Percentiles rank a stretch among this genome's conserved stretches.
phyloP scores from a whole-genome alignment of 148 eudicot genomes.

The Dianthus caryophyllus region DNA sequence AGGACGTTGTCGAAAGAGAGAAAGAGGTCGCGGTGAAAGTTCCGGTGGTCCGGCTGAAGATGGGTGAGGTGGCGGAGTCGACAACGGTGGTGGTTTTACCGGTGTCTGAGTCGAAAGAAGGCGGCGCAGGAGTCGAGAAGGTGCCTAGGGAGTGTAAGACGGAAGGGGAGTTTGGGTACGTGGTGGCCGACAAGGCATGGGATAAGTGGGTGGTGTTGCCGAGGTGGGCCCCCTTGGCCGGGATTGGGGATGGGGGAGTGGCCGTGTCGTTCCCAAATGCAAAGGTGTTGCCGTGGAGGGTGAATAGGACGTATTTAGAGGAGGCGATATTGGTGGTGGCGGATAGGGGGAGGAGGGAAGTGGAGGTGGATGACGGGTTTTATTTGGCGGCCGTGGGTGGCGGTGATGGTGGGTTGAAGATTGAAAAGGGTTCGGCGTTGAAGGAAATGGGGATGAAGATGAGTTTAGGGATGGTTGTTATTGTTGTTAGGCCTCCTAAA shows the following conservation, averaged over 20 bases:
- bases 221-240: constrained; percentile 63
- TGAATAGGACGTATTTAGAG: constrained; percentile 46
- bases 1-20: constrained; percentile 13
- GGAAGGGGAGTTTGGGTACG: constrained; percentile 61
- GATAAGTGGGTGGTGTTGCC: constrained; percentile 85
- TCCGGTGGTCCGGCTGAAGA: constrained; percentile 70
- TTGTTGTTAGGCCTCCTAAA: constrained; percentile 94
- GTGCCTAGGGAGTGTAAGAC: constrained; percentile 59
- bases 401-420: constrained; percentile 44
- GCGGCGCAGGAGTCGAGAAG: constrained; percentile 37
- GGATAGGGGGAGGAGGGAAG: constrained; percentile 55
- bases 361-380: constrained; percentile 57
- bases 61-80: constrained; percentile 82
- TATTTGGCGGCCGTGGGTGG: constrained; percentile 43
- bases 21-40: constrained; percentile 38
- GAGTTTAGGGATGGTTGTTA: constrained; percentile 65
- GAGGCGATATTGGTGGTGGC: constrained; percentile 75
- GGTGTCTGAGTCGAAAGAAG: constrained; percentile 49
- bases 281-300: constrained; percentile 69
- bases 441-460: constrained; percentile 47
- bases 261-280: constrained; percentile 58
- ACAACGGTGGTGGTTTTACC: constrained; percentile 62
- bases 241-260: constrained; percentile 69
- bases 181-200: constrained; percentile 67
- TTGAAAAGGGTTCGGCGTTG: constrained; percentile 61